Percentiles rank a stretch among this genome's conserved stretches.
Evolutionary conservation across 345 rosid genomes (phyloP).

Genomic region (Eucalyptus sp.): DNA sequence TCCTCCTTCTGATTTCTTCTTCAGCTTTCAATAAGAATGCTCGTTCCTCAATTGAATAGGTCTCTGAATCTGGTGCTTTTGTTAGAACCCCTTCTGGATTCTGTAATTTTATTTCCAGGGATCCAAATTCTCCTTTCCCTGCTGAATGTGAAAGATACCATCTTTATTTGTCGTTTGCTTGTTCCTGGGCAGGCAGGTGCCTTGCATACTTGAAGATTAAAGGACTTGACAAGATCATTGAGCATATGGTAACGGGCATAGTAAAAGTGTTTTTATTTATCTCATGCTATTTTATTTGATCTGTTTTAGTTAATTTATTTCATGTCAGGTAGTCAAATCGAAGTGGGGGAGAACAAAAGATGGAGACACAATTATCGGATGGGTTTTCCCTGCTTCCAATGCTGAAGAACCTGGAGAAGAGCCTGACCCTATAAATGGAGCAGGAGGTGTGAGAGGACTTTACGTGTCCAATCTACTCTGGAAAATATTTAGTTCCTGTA

Average conservation of each 20-base stretch:
- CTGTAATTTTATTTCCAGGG: not conserved
- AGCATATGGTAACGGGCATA: not conserved
- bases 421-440: not conserved
- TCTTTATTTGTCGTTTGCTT: not conserved
- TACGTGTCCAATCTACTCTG: not conserved
- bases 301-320: not conserved
- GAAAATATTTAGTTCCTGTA: not conserved
- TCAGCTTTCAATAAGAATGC: not conserved
- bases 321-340: not conserved
- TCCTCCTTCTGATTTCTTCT: not conserved
- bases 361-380: not conserved
- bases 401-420: not conserved
- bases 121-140: not conserved
- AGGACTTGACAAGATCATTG: constrained; percentile 34
- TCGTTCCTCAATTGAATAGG: not conserved
- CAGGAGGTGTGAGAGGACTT: not conserved
- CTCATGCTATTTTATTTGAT: not conserved
- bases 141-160: not conserved
- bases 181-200: not conserved
- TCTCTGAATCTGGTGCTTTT: not conserved
- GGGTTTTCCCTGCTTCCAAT: not conserved
- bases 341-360: constrained; percentile 22
- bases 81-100: not conserved
- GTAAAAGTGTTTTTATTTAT: not conserved
- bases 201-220: constrained; percentile 48